Evolutionary conservation across 495 filamentous ascomycete genomes (phyloP), one percentile per base, ranked within the genome.

Genomic region (Neurospora intermedia): DNA sequence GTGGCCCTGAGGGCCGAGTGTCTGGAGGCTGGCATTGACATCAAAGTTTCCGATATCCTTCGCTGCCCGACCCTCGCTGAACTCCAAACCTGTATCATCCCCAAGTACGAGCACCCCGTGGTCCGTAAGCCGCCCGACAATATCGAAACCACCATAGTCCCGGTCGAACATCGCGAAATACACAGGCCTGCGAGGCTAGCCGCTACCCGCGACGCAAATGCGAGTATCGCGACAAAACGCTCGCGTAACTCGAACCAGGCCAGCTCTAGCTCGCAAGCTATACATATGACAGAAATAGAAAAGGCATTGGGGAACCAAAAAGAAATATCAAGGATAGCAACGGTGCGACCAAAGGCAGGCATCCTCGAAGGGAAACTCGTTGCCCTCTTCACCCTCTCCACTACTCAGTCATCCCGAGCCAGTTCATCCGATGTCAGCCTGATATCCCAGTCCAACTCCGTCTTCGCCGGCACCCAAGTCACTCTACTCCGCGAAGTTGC

Each of bases 331-430:
- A 78, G 79, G 71, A 80, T 84, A 42, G 79, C 81, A 42, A 78
- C 83, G 6, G 77, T 85, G 10, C 81, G 80, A 43, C 84, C 84
- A 31, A 85, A 83, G 73, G 84, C 84, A 9, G 84, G 84, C 15
- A 76, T 82, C 20, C 82, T 86, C 27, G 84, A 86, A 70, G 83
- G 81, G 8, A 82, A 81, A 71, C 76, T 84, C 31, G 80, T 85
- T 31, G 83, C 82, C 23, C 76, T 86, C 13, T 73, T 84, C 41
- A 84, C 83, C 18, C 75, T 86, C 5, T 40, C 78, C 66, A 75
- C 77, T 43, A 73, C 75, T 20, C 70, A 71, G 31, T 74, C 78
- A 9, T 74, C 74, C 15, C 77, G 75, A 31, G 72, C 73, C 38
- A 75, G 76, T 35, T 74, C 80, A 39, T 76, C 77, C 38, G 73